Percentiles rank a stretch among this genome's conserved stretches.
These are phyloP conservation scores for Podaxis sp. DNA, from an alignment of 768 basidiomycete species.

Conservation along the genomic window DNA sequence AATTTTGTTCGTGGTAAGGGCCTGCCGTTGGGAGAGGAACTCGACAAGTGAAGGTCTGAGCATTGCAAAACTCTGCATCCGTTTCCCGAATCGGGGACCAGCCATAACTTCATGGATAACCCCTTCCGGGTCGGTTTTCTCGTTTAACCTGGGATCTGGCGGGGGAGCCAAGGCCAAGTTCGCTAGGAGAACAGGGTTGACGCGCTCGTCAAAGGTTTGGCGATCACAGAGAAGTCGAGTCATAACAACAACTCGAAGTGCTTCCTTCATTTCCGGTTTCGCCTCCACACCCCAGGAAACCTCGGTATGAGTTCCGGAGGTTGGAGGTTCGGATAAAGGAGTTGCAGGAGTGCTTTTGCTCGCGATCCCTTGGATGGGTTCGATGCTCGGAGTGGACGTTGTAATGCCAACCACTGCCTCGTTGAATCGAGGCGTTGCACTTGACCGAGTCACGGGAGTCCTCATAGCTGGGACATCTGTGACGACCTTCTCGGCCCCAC, in stretches of 20 bases:
- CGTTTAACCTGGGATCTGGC: constrained; percentile 26
- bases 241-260: constrained; percentile 61
- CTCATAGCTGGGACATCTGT: background rate
- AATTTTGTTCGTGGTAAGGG: constrained; percentile 50
- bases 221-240: constrained; percentile 57
- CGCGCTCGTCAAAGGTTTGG: constrained; percentile 60
- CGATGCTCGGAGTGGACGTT: background rate
- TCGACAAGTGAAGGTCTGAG: constrained; percentile 50
- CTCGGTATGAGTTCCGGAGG: background rate
- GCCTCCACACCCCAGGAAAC: constrained; percentile 38
- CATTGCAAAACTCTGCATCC: constrained; percentile 34
- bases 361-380: background rate
- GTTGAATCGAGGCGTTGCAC: background rate
- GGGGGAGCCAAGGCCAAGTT: constrained; percentile 47
- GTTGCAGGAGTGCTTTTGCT: background rate
- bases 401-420: background rate
- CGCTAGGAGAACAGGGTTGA: constrained; percentile 60
- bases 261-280: constrained; percentile 52
- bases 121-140: constrained; percentile 34
- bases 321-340: background rate
- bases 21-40: constrained; percentile 54
- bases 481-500: background rate
- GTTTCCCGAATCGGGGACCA: constrained; percentile 31
- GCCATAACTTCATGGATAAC: constrained; percentile 48
- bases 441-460: background rate